Base-by-base conservation (phyloP, 2,329 filamentous ascomycete genomes). In the Diaporthe sp. region DNA sequence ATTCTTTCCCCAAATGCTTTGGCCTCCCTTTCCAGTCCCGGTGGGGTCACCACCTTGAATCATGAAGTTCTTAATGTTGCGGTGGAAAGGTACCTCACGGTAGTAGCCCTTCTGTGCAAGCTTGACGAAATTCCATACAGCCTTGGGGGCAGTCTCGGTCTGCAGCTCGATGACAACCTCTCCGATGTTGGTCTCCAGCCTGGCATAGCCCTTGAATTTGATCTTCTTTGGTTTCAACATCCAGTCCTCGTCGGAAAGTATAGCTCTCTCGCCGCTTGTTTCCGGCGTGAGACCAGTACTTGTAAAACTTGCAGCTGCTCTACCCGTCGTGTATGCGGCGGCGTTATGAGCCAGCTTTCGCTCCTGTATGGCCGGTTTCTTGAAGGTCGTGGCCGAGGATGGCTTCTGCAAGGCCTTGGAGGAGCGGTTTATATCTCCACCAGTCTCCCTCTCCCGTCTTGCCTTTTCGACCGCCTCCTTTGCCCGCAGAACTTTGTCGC, bases 31-130 rank as follows among this genome's bases (percentile, higher is more conserved):
- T 1, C 97, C 97, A 0, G 95, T 98, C 1, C 96, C 96, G 0
- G 95, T 94, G 0, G 97, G 97, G 81, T 99, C 97, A 50, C 97
- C 97, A 56, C 96, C 96, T 82, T 99, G 97, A 51, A 99, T 94
- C 97, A 99, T 99, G 82, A 99, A 99, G 79, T 94, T 94, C 73
- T 92, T 92, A 79, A 99, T 98, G 82, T 97, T 98, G 76, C 97
- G 92, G 83, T 99, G 97, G 81, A 99, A 99, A 17, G 89, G 83
- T 2, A 98, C 92, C 77, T 90, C 91, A 69, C 91, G 92, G 85
- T 98, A 99, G 84, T 98, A 98, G 0, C 96, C 96, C 77, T 93
- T 94, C 80, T 98, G 94, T 1, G 95, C 91, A 6, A 99, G 86
- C 72, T 94, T 92, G 70, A 97, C 91, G 80, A 99, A 99, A 83